Percentiles rank a stretch among this genome's conserved stretches.
Evolutionary conservation across 495 filamentous ascomycete species (phyloP).

Genomic region (Talaromyces ruber): DNA sequence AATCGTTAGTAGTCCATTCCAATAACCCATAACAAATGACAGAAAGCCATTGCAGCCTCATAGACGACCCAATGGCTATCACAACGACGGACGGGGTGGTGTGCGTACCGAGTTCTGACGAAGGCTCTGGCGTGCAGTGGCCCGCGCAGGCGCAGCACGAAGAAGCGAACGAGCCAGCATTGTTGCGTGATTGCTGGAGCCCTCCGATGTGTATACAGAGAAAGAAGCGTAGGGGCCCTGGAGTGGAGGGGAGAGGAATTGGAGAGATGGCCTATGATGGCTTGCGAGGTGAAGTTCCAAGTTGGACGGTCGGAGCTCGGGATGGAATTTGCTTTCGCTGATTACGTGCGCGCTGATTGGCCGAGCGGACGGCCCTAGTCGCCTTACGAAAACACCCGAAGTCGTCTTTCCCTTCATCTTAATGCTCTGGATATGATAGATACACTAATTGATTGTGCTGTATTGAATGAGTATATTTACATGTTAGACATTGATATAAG

Average conservation of each 20-base stretch:
- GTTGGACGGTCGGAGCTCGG: constrained; percentile 7
- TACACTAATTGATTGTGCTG: no score
- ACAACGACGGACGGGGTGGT: constrained; percentile 12
- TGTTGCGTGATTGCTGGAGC: constrained; percentile 21
- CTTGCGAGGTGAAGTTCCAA: constrained; percentile 5
- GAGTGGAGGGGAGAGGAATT: not conserved
- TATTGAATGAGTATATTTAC: not conserved
- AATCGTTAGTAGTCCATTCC: constrained; percentile 18
- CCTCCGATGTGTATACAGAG: constrained; percentile 1
- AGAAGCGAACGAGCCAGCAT: constrained; percentile 85
- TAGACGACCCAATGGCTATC: constrained; percentile 21
- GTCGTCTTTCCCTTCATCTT: no score
- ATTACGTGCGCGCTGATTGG: constrained; percentile 6
- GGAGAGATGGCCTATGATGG: not conserved
- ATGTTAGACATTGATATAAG: not conserved
- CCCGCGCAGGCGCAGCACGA: constrained; percentile 71
- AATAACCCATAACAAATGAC: not conserved
- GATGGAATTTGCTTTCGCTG: constrained; percentile 9
- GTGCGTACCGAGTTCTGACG: constrained; percentile 41
- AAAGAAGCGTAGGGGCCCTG: not conserved
- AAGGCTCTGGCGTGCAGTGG: constrained; percentile 48
- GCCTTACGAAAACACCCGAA: constrained; percentile 6
- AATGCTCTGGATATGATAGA: no score
- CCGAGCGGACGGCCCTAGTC: not conserved
- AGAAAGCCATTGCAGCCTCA: constrained; percentile 23